phyloP scores from a whole-genome alignment of 1,284 basidiomycete species.

The Rhodotorula sp. region DNA sequence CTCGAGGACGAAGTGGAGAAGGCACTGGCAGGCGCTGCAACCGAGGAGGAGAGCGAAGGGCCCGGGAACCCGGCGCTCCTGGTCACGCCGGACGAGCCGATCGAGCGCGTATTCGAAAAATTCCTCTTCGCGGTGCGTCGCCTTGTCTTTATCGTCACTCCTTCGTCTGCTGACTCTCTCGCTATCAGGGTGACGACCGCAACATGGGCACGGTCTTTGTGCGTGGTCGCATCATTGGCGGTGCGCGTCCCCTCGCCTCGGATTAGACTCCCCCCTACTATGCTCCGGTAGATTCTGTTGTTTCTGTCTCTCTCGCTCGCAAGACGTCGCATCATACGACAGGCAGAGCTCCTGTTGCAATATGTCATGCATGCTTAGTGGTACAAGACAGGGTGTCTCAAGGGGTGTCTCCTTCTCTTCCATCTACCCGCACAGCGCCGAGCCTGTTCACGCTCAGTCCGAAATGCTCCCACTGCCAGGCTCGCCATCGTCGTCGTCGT shows the following conservation, averaged over 20 bases:
- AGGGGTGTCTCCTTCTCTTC: not conserved
- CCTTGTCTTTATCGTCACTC: not conserved
- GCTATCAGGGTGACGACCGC: conserved; percentile 64
- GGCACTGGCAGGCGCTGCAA: conserved; percentile 53
- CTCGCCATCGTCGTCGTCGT: conserved; percentile 50
- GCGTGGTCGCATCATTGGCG: conserved; percentile 74
- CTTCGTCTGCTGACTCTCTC: not conserved
- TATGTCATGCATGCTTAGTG: not conserved
- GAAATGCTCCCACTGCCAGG: conserved; percentile 50
- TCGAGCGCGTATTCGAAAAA: conserved; percentile 57
- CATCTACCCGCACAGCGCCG: not conserved
- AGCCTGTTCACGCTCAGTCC: not conserved
- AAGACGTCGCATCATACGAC: too few relatives aligned
- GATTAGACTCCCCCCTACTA: not conserved
- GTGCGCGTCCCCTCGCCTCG: conserved; percentile 49
- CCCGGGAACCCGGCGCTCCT: conserved; percentile 38
- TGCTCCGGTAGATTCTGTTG: not conserved
- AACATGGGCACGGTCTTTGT: conserved; percentile 86
- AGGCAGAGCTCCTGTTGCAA: not conserved
- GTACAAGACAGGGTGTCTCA: not conserved
- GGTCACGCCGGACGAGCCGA: conserved; percentile 40
- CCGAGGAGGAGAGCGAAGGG: not conserved
- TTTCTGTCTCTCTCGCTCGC: too few relatives aligned
- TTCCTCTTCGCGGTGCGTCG: conserved; percentile 71
- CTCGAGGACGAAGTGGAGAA: conserved; percentile 58